Evolutionary conservation across 192 early-diverging fungal species (phyloP), one percentile per base, ranked within the genome.

Genomic region (Rhizophagus prolifer): DNA sequence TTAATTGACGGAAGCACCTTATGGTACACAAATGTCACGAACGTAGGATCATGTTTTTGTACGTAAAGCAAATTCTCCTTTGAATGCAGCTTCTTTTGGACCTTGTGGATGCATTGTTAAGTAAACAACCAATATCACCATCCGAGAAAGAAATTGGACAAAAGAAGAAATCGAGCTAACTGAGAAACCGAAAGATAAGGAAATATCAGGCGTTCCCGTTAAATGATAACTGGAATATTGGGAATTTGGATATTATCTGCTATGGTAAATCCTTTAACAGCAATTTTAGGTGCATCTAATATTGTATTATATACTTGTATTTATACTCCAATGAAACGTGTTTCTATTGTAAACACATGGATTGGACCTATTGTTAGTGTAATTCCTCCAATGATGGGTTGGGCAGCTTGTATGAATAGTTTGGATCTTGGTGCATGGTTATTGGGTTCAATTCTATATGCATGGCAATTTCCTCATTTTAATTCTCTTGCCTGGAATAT

Each of bases 381-480:
- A 0, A 93, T 99, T n/a, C 97, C 97, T 41, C 97, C 97, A 6
- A 91, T 99, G 87, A 97, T 99, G 92, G 97, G 97, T 3, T 99
- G 95, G 94, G 89, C 92, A 1, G 97, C 97, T 8, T 91, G 90
- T 36, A 95, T 95, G 0, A 92, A 92, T 34, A 65, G 83, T 9
- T 64, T 91, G 23, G 94, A 91, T 25, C 80, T 90, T 5, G 95
- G 94, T 26, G 92, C 94, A 1, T 93, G 90, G 90, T 77, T 97
- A 4, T 79, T 99, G 70, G 96, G 90, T 23, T 87, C 81, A 1
- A 84, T 95, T 2, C 83, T 99, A 59, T 99, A 94, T 82, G 92
- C 95, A 0, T 99, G 97, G 97, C 97, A 99, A 86, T 99, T 99
- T 82, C 97, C 97, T 34, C 97, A 99, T 80, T 99, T 99, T 80